Conservation (phyloP, 148 eudicot species). For the Vaccinium macrocarpon region DNA sequence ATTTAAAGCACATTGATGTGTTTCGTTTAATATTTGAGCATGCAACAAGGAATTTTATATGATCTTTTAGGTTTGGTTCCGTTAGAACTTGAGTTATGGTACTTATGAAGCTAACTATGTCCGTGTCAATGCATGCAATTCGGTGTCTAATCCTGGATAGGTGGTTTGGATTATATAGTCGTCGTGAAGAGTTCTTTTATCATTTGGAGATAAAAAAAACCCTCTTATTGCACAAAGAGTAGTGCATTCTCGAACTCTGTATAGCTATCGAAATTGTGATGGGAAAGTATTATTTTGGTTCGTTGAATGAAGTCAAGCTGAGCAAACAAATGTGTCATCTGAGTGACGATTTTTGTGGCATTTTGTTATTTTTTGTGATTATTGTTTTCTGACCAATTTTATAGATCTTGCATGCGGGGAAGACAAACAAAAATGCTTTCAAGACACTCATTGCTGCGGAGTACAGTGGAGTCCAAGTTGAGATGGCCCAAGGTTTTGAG, state of each 20-base stretch:
- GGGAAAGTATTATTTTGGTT: neutral
- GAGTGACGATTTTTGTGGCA: neutral
- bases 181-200: neutral
- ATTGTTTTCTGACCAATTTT: constrained; percentile 4
- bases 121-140: neutral
- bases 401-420: constrained; percentile 55
- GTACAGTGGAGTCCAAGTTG: constrained; percentile 55
- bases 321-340: neutral
- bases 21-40: neutral
- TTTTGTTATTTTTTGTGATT: neutral
- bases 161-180: neutral
- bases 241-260: neutral
- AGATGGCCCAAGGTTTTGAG: constrained; percentile 49
- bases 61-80: neutral
- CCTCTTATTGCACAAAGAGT: neutral
- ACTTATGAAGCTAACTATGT: neutral
- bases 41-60: neutral
- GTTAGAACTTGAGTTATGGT: neutral
- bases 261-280: neutral
- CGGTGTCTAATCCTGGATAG: neutral
- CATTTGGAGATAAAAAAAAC: neutral
- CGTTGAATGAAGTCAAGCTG: neutral
- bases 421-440: constrained; percentile 57
- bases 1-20: neutral
- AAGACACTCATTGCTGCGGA: constrained; percentile 76